These are phyloP conservation scores for Apodospora peruviana DNA, from an alignment of 495 filamentous ascomycete species.

Conservation along the genomic window DNA sequence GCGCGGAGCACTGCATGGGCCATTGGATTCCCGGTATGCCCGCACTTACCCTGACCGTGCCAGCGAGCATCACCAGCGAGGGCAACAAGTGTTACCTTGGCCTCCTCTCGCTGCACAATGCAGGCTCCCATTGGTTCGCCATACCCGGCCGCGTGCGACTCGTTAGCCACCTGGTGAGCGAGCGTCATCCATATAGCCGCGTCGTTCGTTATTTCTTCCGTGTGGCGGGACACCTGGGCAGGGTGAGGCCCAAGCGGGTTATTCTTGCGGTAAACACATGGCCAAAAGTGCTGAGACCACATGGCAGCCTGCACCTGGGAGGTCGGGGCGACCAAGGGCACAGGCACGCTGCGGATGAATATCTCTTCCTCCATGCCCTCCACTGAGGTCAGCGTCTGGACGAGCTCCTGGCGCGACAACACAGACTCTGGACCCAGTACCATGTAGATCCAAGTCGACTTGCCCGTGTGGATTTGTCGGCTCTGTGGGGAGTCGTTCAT, in stretches of 20 bases:
- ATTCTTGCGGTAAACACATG: slow-evolving; percentile 75
- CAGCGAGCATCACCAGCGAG: slow-evolving; percentile 78
- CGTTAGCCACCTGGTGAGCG: slow-evolving; percentile 56
- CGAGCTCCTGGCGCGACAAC: slow-evolving; percentile 34
- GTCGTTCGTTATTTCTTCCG: slow-evolving; percentile 53
- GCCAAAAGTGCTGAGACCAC: slow-evolving; percentile 81
- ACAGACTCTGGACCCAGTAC: slow-evolving; percentile 37
- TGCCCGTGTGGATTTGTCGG: slow-evolving; percentile 39
- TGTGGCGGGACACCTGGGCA: slow-evolving; percentile 47
- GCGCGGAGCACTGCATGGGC: slow-evolving; percentile 79
- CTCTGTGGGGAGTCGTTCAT: slow-evolving; percentile 39
- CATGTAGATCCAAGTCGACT: slow-evolving; percentile 45
- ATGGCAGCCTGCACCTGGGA: slow-evolving; percentile 65
- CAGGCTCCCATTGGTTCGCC: slow-evolving; percentile 76
- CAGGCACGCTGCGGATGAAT: slow-evolving; percentile 45
- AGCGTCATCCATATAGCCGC: slow-evolving; percentile 60
- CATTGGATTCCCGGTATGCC: slow-evolving; percentile 60
- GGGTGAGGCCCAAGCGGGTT: slow-evolving; percentile 74
- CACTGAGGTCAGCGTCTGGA: slow-evolving; percentile 23
- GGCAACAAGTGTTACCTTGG: slow-evolving; percentile 50
- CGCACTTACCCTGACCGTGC: slow-evolving; percentile 40
- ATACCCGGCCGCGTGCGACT: slow-evolving; percentile 47
- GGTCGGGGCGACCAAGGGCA: slow-evolving; percentile 72
- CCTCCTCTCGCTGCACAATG: slow-evolving; percentile 58
- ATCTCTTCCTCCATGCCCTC: slow-evolving; percentile 41